These are phyloP conservation scores for Didymella segeticola DNA, from an alignment of 2,329 filamentous ascomycete genomes.

Conservation along the genomic window DNA sequence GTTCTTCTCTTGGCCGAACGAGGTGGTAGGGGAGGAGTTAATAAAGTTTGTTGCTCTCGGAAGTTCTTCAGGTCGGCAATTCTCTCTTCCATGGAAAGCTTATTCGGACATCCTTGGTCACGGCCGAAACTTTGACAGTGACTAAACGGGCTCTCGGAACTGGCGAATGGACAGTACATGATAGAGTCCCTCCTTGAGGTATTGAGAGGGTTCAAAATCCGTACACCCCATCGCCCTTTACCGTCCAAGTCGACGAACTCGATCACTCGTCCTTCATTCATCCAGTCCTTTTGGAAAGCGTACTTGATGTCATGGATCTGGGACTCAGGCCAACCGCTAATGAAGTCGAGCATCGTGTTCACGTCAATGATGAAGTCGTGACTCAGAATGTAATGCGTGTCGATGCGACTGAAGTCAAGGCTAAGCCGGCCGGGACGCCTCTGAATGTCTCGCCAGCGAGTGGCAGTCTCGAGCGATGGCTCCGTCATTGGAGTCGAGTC, in stretches of 20 bases:
- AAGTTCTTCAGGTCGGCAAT: neutral
- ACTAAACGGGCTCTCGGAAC: neutral
- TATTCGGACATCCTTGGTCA: constrained; percentile 1
- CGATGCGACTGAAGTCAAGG: constrained; percentile 6
- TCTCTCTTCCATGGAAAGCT: neutral
- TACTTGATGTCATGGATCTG: neutral
- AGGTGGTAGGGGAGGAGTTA: neutral
- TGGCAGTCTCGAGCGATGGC: neutral
- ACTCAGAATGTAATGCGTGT: constrained; percentile 10
- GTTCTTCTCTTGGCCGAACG: neutral
- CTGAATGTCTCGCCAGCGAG: constrained; percentile 1
- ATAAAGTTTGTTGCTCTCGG: neutral
- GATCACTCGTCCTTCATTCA: constrained; percentile 1
- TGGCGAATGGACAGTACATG: neutral
- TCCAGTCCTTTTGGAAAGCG: constrained; percentile 8
- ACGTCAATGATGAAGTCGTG: constrained; percentile 16
- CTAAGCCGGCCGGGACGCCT: constrained; percentile 2
- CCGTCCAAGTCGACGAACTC: neutral
- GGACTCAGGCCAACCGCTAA: constrained; percentile 3
- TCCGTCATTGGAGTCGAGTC: neutral
- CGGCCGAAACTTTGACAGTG: constrained; percentile 1
- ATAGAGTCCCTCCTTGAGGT: neutral
- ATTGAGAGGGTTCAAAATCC: neutral
- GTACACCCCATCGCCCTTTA: neutral
- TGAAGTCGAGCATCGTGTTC: constrained; percentile 20